Evolutionary conservation across 345 rosid species (phyloP).

Genomic region (Moringa oleifera): DNA sequence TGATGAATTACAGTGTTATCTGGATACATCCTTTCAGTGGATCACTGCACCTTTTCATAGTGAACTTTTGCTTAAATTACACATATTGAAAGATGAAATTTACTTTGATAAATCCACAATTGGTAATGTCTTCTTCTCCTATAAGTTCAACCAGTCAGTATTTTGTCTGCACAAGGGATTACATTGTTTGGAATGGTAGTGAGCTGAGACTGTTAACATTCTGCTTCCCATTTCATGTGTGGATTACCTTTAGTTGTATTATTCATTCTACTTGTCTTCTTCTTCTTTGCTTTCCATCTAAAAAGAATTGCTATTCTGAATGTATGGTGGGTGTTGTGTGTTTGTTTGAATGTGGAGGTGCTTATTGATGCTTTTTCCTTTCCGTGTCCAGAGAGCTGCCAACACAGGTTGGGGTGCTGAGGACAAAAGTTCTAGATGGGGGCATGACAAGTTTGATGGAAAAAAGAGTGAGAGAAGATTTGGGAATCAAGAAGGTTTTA

Average conservation of each 20-base stretch:
- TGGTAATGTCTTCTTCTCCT: neutral
- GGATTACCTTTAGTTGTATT: neutral
- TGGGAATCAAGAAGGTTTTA: constrained; percentile 27
- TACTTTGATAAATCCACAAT: neutral
- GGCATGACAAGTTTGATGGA: constrained; percentile 63
- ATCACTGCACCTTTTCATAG: no score
- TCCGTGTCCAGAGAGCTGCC: constrained; percentile 64
- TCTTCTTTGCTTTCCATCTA: neutral
- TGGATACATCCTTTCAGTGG: neutral
- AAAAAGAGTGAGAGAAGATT: constrained; percentile 32
- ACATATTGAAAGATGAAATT: neutral
- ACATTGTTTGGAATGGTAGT: no score
- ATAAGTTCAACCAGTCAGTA: no score
- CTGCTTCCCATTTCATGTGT: neutral
- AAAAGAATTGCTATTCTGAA: neutral
- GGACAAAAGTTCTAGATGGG: constrained; percentile 63
- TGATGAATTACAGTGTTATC: neutral
- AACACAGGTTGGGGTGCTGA: constrained; percentile 81
- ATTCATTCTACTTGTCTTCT: neutral
- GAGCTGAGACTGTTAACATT: neutral
- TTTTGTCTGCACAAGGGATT: no score
- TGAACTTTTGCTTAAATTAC: constrained; percentile 2
- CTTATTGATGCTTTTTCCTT: constrained; percentile 12
- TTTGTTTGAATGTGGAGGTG: neutral
- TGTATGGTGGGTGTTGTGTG: neutral